Percentiles rank a stretch among this genome's conserved stretches.
Evolutionary conservation across 495 filamentous ascomycete genomes (phyloP).

Genomic region (Hypoxylon fragiforme): DNA sequence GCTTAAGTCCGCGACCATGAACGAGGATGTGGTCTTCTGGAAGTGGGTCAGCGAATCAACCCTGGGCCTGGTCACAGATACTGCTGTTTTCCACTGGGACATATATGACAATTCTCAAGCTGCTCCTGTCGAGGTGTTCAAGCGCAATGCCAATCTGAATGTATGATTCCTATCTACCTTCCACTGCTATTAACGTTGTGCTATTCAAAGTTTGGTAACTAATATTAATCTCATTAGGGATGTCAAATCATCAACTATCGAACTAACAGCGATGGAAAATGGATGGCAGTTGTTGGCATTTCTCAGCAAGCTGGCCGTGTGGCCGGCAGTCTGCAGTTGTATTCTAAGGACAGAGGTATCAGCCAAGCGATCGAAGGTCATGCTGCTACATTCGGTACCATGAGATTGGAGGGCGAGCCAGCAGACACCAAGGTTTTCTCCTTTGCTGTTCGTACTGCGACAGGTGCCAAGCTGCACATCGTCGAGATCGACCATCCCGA

Average conservation of each 20-base stretch:
- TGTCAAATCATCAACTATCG: conserved; percentile 99
- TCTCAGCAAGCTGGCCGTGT: conserved; percentile 90
- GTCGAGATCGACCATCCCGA: conserved; percentile 95
- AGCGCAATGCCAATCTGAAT: conserved; percentile 83
- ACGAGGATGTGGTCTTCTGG: conserved; percentile 97
- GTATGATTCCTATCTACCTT: conserved; percentile 52
- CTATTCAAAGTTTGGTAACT: conserved; percentile 13
- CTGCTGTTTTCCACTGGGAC: conserved; percentile 94
- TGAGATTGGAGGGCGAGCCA: conserved; percentile 84
- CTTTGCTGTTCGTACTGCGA: conserved; percentile 86
- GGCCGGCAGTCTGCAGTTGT: conserved; percentile 93
- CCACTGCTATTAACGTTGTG: too few species aligned
- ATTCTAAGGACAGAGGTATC: conserved; percentile 92
- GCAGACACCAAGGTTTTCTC: conserved; percentile 94
- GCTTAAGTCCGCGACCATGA: conserved; percentile 92
- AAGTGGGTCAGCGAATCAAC: conserved; percentile 93
- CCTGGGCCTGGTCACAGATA: conserved; percentile 87
- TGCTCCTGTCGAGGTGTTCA: conserved; percentile 85
- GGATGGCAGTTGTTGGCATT: conserved; percentile 98
- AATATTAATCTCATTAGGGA: conserved; percentile 52
- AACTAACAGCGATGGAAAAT: conserved; percentile 91
- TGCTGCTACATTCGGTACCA: conserved; percentile 89
- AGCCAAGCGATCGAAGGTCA: conserved; percentile 98
- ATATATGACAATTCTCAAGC: conserved; percentile 79
- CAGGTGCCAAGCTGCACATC: conserved; percentile 94